A percentile compares a stretch with the other conserved stretches of the same genome.
phyloP scores from a whole-genome alignment of 1,139 yeast species.

The Saccharomyces uvarum region DNA sequence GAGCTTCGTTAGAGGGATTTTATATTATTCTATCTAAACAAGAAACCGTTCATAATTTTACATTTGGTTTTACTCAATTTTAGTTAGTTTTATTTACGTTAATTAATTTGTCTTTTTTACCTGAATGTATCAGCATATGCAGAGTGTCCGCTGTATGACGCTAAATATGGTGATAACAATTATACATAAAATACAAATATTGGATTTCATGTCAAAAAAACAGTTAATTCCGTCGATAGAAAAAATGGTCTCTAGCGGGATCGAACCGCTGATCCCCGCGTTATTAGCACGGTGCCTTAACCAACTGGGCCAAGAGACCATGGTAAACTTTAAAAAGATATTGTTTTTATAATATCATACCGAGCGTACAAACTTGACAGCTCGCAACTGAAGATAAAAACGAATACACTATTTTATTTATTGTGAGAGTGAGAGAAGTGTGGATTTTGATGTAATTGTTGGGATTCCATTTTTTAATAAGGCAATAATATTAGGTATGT shows the following conservation, averaged over 20 bases:
- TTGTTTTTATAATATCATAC: no score
- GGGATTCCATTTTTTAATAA: no score
- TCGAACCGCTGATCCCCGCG: constrained; percentile 33
- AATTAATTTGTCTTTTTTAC: neutral
- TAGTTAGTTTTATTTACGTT: neutral
- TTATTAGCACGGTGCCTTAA: constrained; percentile 32
- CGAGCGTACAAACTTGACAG: no score
- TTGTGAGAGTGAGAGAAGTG: no score
- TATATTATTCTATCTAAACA: neutral
- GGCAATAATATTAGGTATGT: no score
- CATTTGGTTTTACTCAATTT: neutral
- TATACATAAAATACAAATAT: no score
- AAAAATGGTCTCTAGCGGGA: constrained; percentile 30
- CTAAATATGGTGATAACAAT: no score
- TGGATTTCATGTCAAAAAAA: no score
- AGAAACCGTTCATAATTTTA: neutral
- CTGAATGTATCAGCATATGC: neutral
- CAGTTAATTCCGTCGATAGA: neutral
- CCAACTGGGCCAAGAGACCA: constrained; percentile 32
- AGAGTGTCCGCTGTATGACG: no score
- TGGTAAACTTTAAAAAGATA: neutral
- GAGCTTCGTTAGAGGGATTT: neutral
- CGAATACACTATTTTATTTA: no score
- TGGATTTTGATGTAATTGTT: no score
- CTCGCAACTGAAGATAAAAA: no score